Base-by-base conservation (phyloP, 2,329 filamentous ascomycete species). In the Hypoxylon sp. region DNA sequence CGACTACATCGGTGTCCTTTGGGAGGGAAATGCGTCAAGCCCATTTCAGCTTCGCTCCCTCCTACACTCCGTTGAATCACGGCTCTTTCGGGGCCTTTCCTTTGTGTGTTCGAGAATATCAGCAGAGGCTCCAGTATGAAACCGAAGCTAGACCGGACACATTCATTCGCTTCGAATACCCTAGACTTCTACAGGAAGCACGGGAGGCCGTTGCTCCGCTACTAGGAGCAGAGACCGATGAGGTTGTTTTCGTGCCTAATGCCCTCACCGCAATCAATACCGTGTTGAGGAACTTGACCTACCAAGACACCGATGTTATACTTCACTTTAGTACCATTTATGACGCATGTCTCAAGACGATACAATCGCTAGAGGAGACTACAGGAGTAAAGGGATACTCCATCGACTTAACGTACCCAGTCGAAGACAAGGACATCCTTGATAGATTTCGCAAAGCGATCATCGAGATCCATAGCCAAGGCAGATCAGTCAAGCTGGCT, bases 71-170 rank as follows among this genome's bases (percentile, higher is more conserved):
- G 5, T 52, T 71, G 20, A 71, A 72, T 48, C 69, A 72, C 32
- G 83, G 87, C 46, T 89, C 87, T 1, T 91, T 86, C 65, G 88
- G 88, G 11, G 81, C 85, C 0, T 84, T 81, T 60, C 88, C 89
- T 2, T 70, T 66, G 3, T 58, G 70, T 1, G 74, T 91, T 30
- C 78, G 75, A n/a, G 68, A 77, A 5, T 73, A 73, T 19, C 75
- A 84, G 16, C 79, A 75, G 16, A 57, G 73, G 20, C 78, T 80
- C 49, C 81, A 87, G 65, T 75, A 79, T 32, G 71, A 77, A 19
- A 74, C 75, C 21, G 88, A 91, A 73, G 71, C 74, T 3, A 75
- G 76, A 5, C 85, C 87, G 0, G 88, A 91, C 67, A 69, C 74
- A 4, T 91, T 87, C 72, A 81, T 89, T 60, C 81, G 84, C 16